Base-by-base conservation (phyloP, 805 yeast species). In the Saturnispora sanitii region DNA sequence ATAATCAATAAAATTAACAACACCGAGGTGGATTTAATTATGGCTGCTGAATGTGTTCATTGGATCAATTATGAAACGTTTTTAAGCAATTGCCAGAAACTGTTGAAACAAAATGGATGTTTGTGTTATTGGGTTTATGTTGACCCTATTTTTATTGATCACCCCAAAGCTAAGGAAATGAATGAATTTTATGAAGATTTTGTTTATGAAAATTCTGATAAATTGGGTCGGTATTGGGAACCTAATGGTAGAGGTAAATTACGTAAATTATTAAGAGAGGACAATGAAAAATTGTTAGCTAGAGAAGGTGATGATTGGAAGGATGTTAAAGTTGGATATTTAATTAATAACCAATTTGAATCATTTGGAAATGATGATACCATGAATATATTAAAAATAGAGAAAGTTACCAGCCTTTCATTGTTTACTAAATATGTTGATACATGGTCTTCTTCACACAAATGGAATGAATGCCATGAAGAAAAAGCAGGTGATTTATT, bases 1-100 rank as follows among this genome's bases (percentile, higher is more conserved):
- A 40, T 48, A 23, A 32, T 55, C 16, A 30, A 52, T 17, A 46
- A 49, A 13, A 26, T 42, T 3, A 41, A 54, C 5, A 47, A 54
- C 5, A 47, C 50, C 18, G 44, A 26, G 1, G 52, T 77, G 6
- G 94, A 82, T 54, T 45, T 85, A 50, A 65, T 85, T 12, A 71
- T 86, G 2, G 82, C 79, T n/a, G 94, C 88, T 0, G 87, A 87
- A 55, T 81, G 87, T 44, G 75, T 72, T n/a, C 96, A 87, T 59
- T 87, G 95, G 95, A 72, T 84, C 43, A 57, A 49, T 48, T 51
- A 46, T 19, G 51, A 25, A 11, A 45, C 33, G 20, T 54, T 52
- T 60, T 49, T 53, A 23, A 42, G 27, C 28, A 66, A 60, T 56
- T 53, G 62, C 40, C 49, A 51, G 37, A 55, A 65, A 25, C 55